Evolutionary conservation across 2,329 filamentous ascomycete genomes (phyloP).

Genomic region (Penicillium sp.): DNA sequence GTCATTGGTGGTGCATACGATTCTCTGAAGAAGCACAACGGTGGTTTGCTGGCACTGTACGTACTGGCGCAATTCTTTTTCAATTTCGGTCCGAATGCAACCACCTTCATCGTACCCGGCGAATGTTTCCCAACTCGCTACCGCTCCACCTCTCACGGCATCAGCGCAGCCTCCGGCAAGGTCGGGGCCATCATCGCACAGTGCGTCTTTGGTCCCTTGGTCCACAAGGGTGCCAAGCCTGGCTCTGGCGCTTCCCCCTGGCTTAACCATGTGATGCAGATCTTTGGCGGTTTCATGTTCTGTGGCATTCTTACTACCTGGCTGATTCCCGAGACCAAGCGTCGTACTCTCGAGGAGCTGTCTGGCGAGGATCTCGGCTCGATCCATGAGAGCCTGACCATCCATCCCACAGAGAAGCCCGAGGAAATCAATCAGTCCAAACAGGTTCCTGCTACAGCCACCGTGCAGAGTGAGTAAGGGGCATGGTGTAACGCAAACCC

Average conservation of each 20-base stretch:
- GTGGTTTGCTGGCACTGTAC: slow-evolving; percentile 63
- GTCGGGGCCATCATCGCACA: slow-evolving; percentile 70
- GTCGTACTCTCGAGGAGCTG: slow-evolving; percentile 71
- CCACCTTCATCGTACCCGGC: slow-evolving; percentile 67
- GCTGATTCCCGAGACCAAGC: slow-evolving; percentile 77
- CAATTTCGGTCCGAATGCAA: slow-evolving; percentile 59
- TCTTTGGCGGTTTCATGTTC: slow-evolving; percentile 81
- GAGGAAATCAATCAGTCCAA: neutral
- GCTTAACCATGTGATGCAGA: slow-evolving; percentile 74
- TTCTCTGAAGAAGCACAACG: slow-evolving; percentile 38
- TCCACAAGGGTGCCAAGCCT: slow-evolving; percentile 59
- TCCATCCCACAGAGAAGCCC: slow-evolving; percentile 20
- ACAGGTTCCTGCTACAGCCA: neutral
- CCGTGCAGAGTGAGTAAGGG: slow-evolving; percentile 4
- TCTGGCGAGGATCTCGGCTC: slow-evolving; percentile 60
- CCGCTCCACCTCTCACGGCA: slow-evolving; percentile 66
- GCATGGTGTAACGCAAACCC: neutral
- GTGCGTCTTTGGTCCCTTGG: slow-evolving; percentile 65
- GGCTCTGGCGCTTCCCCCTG: slow-evolving; percentile 58
- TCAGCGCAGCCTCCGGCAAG: slow-evolving; percentile 69
- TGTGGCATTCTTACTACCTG: slow-evolving; percentile 69
- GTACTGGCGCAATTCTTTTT: slow-evolving; percentile 66
- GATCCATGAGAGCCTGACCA: neutral
- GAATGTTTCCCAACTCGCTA: slow-evolving; percentile 68
- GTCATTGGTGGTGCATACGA: slow-evolving; percentile 64